Percentiles rank a stretch among this genome's conserved stretches.
Evolutionary conservation across 768 basidiomycete species (phyloP).

Genomic region (Rickenella mellea): DNA sequence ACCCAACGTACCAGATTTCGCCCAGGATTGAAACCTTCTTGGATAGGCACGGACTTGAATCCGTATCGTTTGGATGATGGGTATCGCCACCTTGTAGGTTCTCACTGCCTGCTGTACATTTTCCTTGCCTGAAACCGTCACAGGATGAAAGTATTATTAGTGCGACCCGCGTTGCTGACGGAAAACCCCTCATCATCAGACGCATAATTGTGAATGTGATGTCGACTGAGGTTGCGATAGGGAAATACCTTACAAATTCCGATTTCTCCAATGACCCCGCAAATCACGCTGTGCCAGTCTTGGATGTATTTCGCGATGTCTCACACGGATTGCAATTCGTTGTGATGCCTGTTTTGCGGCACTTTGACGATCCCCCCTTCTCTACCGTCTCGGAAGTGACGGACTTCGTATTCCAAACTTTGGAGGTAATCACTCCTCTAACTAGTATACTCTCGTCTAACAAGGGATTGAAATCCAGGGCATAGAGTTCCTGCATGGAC

Average conservation of each 20-base stretch:
- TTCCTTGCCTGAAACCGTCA: neutral
- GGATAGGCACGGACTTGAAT: neutral
- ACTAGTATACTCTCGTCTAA: neutral
- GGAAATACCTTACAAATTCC: conserved; percentile 4
- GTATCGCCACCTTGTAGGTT: neutral
- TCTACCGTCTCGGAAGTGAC: conserved; percentile 6
- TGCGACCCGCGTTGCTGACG: neutral
- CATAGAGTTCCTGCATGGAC: conserved; percentile 4
- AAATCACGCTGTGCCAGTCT: conserved; percentile 8
- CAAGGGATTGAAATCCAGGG: conserved; percentile 1
- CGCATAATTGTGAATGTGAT: neutral
- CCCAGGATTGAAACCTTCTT: neutral
- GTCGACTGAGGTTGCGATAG: conserved; percentile 10
- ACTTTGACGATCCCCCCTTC: conserved; percentile 27
- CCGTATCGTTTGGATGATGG: neutral
- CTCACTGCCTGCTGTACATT: neutral
- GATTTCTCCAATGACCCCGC: conserved; percentile 4
- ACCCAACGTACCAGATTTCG: neutral
- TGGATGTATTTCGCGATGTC: conserved; percentile 14
- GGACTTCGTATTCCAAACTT: conserved; percentile 7
- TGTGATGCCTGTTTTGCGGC: conserved; percentile 29
- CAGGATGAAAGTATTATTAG: neutral
- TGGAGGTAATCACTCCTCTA: conserved; percentile 4
- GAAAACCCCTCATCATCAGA: neutral
- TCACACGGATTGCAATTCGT: conserved; percentile 9